A percentile compares a stretch with the other conserved stretches of the same genome.
These are phyloP conservation scores for Erysimum cheiranthoides DNA, from an alignment of 345 rosid species.

Conservation along the genomic window DNA sequence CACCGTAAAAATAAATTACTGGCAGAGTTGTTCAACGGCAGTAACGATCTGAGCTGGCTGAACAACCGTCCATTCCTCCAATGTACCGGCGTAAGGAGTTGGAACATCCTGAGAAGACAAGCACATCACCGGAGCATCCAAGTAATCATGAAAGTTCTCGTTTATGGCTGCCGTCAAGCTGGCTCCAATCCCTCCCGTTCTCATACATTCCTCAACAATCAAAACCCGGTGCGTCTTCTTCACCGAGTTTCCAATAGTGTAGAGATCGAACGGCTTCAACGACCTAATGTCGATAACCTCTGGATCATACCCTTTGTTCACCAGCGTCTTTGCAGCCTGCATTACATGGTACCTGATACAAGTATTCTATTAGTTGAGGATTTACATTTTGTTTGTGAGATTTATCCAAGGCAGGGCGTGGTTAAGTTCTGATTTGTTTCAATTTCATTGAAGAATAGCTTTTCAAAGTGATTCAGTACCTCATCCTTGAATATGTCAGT, in stretches of 20 bases:
- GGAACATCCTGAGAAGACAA: conserved; percentile 96
- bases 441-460: not conserved
- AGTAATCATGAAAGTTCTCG: conserved; percentile 81
- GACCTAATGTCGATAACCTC: conserved; percentile 91
- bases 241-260: conserved; percentile 86
- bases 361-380: not conserved
- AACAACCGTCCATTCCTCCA: conserved; percentile 94
- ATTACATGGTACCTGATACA: conserved; percentile 80
- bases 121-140: conserved; percentile 90
- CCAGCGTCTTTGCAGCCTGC: conserved; percentile 92
- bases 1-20: conserved; percentile 36
- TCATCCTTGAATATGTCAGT: conserved; percentile 86
- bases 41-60: conserved; percentile 93
- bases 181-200: conserved; percentile 94
- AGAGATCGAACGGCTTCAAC: conserved; percentile 83
- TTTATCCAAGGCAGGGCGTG: too few relatives aligned
- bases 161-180: conserved; percentile 85
- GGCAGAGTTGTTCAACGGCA: conserved; percentile 87
- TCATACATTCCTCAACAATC: conserved; percentile 95
- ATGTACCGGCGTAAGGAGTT: conserved; percentile 83
- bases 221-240: conserved; percentile 92
- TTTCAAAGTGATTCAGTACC: conserved; percentile 51
- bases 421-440: not conserved
- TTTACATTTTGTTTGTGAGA: too few relatives aligned
- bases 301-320: conserved; percentile 91